Conservation (phyloP, 2,329 filamentous ascomycete species). For the Ciborinia camelliae region DNA sequence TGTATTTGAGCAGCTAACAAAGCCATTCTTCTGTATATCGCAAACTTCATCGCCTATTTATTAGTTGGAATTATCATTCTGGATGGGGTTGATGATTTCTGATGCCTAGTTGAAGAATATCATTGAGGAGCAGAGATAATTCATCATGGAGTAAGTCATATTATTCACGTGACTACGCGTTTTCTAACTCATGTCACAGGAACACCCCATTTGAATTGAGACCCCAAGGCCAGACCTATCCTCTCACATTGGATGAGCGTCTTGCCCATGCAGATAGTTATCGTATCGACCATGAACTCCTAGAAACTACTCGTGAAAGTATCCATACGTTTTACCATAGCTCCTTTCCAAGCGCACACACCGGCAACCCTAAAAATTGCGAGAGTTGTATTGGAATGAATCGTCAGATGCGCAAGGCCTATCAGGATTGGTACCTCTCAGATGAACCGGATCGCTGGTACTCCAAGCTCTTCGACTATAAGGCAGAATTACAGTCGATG, state of each 20-base stretch:
- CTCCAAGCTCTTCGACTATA: slow-evolving; percentile 23
- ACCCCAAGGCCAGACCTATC: slow-evolving; percentile 22
- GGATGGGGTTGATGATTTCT: not conserved
- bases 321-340: slow-evolving; percentile 26
- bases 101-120: not conserved
- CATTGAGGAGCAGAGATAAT: not conserved
- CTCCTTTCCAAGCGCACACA: slow-evolving; percentile 25
- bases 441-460: slow-evolving; percentile 30
- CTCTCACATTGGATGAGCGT: slow-evolving; percentile 30
- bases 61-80: not conserved
- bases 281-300: slow-evolving; percentile 25
- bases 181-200: slow-evolving; percentile 5
- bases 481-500: slow-evolving; percentile 25
- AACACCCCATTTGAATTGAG: slow-evolving; percentile 13
- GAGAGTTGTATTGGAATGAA: slow-evolving; percentile 28
- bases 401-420: slow-evolving; percentile 30
- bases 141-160: slow-evolving; percentile 16
- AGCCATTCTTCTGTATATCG: not conserved
- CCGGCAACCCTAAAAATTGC: slow-evolving; percentile 29
- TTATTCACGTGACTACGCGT: slow-evolving; percentile 7
- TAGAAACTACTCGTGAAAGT: slow-evolving; percentile 20
- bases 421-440: slow-evolving; percentile 32
- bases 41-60: not conserved
- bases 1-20: not conserved
- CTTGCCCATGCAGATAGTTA: slow-evolving; percentile 29